These are phyloP conservation scores for Alternaria angustiovoidea DNA, from an alignment of 2,329 filamentous ascomycete genomes.

Conservation along the genomic window DNA sequence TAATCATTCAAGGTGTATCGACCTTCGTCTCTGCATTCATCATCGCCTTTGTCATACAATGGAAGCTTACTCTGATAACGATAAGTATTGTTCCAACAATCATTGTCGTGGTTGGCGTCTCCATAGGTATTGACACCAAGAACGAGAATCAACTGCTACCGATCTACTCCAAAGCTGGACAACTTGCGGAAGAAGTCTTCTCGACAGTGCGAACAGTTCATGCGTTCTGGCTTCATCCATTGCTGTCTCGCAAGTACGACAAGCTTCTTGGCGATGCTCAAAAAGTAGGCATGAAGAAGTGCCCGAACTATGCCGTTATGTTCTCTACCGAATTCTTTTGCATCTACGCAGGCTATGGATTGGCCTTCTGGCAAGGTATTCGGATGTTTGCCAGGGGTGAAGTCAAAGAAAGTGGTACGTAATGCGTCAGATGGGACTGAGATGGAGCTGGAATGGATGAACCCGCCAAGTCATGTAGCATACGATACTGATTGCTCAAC, in stretches of 20 bases:
- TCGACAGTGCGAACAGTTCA: constrained; percentile 59
- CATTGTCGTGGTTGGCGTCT: constrained; percentile 37
- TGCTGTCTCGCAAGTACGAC: constrained; percentile 56
- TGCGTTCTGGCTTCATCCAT: constrained; percentile 56
- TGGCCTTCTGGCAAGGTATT: constrained; percentile 58
- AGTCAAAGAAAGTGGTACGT: constrained; percentile 55
- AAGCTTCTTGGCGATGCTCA: constrained; percentile 54
- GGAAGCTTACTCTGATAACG: constrained; percentile 87
- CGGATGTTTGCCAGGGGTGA: constrained; percentile 65
- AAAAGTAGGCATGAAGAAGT: constrained; percentile 56
- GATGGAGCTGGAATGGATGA: background rate
- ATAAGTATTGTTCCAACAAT: constrained; percentile 59
- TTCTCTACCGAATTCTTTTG: constrained; percentile 56
- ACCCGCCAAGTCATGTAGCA: background rate
- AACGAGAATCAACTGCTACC: constrained; percentile 49
- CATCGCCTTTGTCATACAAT: constrained; percentile 89
- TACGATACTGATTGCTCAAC: background rate
- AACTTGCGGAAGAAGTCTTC: constrained; percentile 61
- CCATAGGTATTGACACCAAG: constrained; percentile 47
- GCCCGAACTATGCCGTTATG: constrained; percentile 52
- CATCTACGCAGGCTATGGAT: constrained; percentile 55
- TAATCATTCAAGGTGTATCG: constrained; percentile 53
- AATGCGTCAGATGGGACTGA: constrained; percentile 2
- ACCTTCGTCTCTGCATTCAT: constrained; percentile 83
- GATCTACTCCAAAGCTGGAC: constrained; percentile 56